phyloP scores from a whole-genome alignment of 306 rosid genomes.

The Hylodesmum podocarpum region DNA sequence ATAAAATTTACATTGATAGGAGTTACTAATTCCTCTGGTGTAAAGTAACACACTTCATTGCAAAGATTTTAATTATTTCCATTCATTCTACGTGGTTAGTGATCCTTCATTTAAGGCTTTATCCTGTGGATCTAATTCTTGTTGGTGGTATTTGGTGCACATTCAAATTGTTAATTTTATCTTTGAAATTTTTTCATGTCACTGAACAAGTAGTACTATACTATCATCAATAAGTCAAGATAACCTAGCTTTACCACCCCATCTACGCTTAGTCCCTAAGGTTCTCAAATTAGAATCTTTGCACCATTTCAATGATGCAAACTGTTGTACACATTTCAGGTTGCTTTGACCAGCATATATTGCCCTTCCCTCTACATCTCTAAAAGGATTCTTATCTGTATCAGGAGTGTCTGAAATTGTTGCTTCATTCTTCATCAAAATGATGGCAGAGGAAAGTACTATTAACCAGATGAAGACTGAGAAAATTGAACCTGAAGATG shows the following conservation, averaged over 20 bases:
- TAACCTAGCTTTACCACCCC: neutral
- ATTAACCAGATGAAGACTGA: conserved; percentile 37
- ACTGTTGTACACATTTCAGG: conserved; percentile 7
- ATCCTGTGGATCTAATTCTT: conserved; percentile 9
- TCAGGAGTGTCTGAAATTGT: conserved; percentile 43
- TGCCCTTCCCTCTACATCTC: neutral
- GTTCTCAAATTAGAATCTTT: conserved; percentile 10
- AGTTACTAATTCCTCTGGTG: neutral
- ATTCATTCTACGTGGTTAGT: neutral
- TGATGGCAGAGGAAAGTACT: conserved; percentile 47
- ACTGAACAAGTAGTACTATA: neutral
- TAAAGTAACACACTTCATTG: neutral
- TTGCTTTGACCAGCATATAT: conserved; percentile 5
- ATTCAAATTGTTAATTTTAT: neutral
- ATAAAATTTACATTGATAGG: neutral
- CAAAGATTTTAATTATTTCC: neutral
- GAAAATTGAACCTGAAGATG: conserved; percentile 23
- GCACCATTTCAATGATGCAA: conserved; percentile 1
- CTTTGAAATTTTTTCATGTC: neutral
- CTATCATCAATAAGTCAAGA: neutral
- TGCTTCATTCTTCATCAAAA: conserved; percentile 20
- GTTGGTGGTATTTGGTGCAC: conserved; percentile 24
- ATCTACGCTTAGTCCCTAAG: too few relatives aligned
- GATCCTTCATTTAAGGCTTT: neutral
- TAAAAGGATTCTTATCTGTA: conserved; percentile 29